phyloP scores from a whole-genome alignment of 495 filamentous ascomycete species.

The Lophiostoma macrostomum region DNA sequence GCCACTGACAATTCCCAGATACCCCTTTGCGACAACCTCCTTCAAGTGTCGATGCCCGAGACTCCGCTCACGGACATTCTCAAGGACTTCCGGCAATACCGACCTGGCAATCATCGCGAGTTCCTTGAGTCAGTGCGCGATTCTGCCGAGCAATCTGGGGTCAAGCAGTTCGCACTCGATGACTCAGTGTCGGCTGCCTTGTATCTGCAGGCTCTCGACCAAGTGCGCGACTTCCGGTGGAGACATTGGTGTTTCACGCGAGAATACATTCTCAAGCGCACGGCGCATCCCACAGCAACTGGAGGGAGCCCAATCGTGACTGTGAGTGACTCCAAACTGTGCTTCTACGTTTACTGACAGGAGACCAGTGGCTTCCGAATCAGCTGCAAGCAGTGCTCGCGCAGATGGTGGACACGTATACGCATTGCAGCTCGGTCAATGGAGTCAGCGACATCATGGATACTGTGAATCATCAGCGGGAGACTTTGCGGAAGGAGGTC shows the following conservation, averaged over 20 bases:
- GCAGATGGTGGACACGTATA: slow-evolving; percentile 63
- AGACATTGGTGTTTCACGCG: slow-evolving; percentile 92
- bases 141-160: slow-evolving; percentile 52
- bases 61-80: slow-evolving; percentile 84
- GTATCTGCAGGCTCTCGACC: slow-evolving; percentile 71
- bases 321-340: slow-evolving; percentile 40
- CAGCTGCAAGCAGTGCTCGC: slow-evolving; percentile 74
- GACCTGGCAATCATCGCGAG: slow-evolving; percentile 77
- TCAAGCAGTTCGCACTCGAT: slow-evolving; percentile 61
- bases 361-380: slow-evolving; percentile 71
- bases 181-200: slow-evolving; percentile 54
- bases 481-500: slow-evolving; percentile 74
- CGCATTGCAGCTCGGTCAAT: slow-evolving; percentile 38
- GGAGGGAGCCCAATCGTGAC: slow-evolving; percentile 90
- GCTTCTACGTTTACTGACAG: slow-evolving; percentile 3
- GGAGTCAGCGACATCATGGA: slow-evolving; percentile 66
- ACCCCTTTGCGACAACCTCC: slow-evolving; percentile 79
- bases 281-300: slow-evolving; percentile 79
- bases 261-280: slow-evolving; percentile 87
- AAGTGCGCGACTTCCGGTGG: slow-evolving; percentile 90
- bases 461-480: slow-evolving; percentile 60
- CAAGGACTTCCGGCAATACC: slow-evolving; percentile 78
- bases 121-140: slow-evolving; percentile 71
- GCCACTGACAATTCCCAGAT: slow-evolving; percentile 51
- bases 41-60: slow-evolving; percentile 73